These are phyloP conservation scores for Coelastrella sp. DNA, from an alignment of 139 green algal genomes.

Conservation along the genomic window DNA sequence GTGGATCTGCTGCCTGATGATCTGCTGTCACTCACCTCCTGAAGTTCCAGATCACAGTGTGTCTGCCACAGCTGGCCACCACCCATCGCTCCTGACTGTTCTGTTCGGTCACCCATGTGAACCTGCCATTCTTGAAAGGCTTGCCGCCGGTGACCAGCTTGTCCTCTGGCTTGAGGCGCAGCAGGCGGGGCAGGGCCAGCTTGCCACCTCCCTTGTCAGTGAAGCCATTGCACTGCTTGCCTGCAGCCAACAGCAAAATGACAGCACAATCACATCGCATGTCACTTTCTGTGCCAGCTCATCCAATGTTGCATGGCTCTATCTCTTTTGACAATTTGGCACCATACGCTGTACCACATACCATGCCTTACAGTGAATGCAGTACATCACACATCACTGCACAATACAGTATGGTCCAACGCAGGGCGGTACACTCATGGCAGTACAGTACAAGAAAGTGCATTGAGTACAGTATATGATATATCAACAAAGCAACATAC, in stretches of 20 bases:
- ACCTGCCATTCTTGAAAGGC: constrained; percentile 54
- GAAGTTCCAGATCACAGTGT: constrained; percentile 92
- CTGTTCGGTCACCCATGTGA: constrained; percentile 81
- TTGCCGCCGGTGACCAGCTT: constrained; percentile 19
- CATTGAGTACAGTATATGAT: too few species aligned
- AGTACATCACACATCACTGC: too few species aligned
- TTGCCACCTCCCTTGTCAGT: constrained; percentile 71
- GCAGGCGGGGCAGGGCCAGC: constrained; percentile 82
- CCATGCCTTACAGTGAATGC: too few species aligned
- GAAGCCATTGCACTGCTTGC: constrained; percentile 75
- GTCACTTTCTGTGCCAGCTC: too few species aligned
- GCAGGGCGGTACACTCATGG: too few species aligned
- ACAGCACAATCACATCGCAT: too few species aligned
- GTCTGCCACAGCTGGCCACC: constrained; percentile 82
- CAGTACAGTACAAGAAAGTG: too few species aligned
- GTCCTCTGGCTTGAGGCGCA: constrained; percentile 90
- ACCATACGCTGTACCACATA: not conserved
- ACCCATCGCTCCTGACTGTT: constrained; percentile 88
- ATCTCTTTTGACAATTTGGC: too few species aligned
- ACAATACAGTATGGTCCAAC: too few species aligned
- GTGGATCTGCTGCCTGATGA: not conserved
- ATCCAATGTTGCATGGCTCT: too few species aligned
- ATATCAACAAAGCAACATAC: too few species aligned
- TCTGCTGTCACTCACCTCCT: constrained; percentile 17
- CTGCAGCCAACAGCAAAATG: too few species aligned